Conservation (phyloP, 106 monocot species). For the Acanthochlamys bracteata region DNA sequence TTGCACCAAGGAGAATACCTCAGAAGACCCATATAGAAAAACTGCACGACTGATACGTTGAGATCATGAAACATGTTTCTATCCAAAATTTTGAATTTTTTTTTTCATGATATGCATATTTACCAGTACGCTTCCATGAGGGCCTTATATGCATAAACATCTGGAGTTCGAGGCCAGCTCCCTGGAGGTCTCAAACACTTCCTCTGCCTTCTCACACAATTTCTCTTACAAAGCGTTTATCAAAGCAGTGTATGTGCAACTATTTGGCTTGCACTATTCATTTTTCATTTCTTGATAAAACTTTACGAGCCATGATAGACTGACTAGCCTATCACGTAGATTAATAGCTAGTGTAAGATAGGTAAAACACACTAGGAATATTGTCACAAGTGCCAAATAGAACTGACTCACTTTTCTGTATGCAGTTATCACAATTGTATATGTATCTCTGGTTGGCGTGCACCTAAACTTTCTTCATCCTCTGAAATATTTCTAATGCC, state of each 20-base stretch:
- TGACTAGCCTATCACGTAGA: constrained; percentile 48
- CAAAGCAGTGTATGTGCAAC: constrained; percentile 87
- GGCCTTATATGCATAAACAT: constrained; percentile 91
- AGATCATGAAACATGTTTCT: not conserved
- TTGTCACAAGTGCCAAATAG: not conserved
- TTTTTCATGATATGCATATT: not conserved
- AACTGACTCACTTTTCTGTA: constrained; percentile 57
- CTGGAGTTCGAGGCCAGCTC: constrained; percentile 72
- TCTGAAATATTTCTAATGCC: constrained; percentile 71
- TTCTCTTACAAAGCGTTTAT: constrained; percentile 91
- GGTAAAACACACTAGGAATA: not conserved
- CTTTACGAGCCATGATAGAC: constrained; percentile 51
- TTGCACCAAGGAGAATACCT: constrained; percentile 89
- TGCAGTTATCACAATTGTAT: constrained; percentile 74
- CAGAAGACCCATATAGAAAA: constrained; percentile 59
- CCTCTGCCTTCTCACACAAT: constrained; percentile 90
- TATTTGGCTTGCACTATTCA: constrained; percentile 66
- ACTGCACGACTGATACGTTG: constrained; percentile 63
- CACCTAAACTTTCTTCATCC: constrained; percentile 79
- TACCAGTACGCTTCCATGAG: constrained; percentile 97
- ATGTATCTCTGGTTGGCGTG: constrained; percentile 61
- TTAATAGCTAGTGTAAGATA: not conserved
- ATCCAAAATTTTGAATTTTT: not conserved
- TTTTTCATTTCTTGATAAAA: constrained; percentile 81
- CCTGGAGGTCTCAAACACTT: constrained; percentile 78